phyloP scores from a whole-genome alignment of 805 yeast species.

The Teunomyces panamensis region DNA sequence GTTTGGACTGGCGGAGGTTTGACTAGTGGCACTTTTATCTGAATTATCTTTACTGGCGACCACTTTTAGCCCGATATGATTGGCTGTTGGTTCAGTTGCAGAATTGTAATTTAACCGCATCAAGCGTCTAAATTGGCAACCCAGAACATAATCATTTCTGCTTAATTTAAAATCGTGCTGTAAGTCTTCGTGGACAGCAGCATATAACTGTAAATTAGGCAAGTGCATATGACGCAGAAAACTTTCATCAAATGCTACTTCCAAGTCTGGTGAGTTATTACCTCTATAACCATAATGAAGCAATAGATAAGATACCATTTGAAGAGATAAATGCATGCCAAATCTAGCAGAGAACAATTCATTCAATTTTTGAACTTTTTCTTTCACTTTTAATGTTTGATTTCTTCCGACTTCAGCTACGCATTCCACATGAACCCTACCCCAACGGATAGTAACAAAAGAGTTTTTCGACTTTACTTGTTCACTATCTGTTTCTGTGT shows the following conservation, averaged over 20 bases:
- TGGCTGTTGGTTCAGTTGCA: neutral
- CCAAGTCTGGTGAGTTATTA: constrained; percentile 6
- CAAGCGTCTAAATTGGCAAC: constrained; percentile 1
- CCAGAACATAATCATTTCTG: constrained; percentile 2
- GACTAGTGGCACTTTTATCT: too few species aligned
- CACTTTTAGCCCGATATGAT: neutral
- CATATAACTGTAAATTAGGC: neutral
- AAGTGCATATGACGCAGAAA: constrained; percentile 7
- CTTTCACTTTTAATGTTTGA: neutral
- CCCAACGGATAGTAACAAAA: constrained; percentile 16
- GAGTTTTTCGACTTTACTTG: neutral
- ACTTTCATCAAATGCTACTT: constrained; percentile 14
- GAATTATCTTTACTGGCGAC: too few species aligned
- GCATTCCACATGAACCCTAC: constrained; percentile 14
- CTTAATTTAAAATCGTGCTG: neutral
- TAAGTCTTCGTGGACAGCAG: neutral
- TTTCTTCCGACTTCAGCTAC: constrained; percentile 7
- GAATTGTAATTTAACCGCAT: neutral
- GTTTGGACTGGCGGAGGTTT: too few species aligned
- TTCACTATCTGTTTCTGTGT: neutral
- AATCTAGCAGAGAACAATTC: constrained; percentile 10
- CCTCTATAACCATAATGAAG: constrained; percentile 18
- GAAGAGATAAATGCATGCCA: constrained; percentile 8
- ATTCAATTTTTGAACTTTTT: constrained; percentile 11
- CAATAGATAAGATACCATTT: constrained; percentile 13